These are phyloP conservation scores for Castanea sativa DNA, from an alignment of 306 rosid species.

Conservation along the genomic window DNA sequence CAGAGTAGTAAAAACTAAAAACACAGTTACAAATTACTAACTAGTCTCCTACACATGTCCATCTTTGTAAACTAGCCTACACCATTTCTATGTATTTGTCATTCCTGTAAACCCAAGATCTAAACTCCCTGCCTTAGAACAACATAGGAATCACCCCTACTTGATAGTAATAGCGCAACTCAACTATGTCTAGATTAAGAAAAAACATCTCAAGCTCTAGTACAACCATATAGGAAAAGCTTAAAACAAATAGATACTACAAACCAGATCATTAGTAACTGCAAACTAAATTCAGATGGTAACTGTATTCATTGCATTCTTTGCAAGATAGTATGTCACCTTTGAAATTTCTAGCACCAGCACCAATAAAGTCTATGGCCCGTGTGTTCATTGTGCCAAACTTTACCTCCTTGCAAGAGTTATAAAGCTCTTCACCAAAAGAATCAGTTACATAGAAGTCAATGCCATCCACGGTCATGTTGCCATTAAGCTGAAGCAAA, in stretches of 20 bases:
- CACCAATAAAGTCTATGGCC: constrained; percentile 95
- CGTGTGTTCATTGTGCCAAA: constrained; percentile 98
- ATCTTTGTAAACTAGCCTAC: neutral
- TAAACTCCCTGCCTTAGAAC: neutral
- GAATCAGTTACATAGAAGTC: constrained; percentile 55
- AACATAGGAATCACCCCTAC: neutral
- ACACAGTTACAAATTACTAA: neutral
- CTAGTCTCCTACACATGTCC: neutral
- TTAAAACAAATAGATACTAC: neutral
- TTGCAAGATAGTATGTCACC: constrained; percentile 42
- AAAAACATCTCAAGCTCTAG: neutral
- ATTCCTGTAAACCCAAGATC: neutral
- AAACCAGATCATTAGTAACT: neutral
- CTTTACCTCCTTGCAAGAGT: constrained; percentile 91
- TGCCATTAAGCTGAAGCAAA: constrained; percentile 60
- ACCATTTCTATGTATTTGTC: neutral
- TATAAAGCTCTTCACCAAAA: constrained; percentile 73
- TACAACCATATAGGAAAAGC: neutral
- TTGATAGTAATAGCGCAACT: neutral
- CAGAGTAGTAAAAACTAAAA: neutral
- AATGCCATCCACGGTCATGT: constrained; percentile 82
- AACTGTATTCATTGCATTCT: constrained; percentile 4
- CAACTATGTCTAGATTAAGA: neutral
- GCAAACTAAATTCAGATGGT: constrained; percentile 16
- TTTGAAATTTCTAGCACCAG: constrained; percentile 69